Base-by-base conservation (phyloP, 345 rosid genomes). In the Cardiospermum halicacabum region DNA sequence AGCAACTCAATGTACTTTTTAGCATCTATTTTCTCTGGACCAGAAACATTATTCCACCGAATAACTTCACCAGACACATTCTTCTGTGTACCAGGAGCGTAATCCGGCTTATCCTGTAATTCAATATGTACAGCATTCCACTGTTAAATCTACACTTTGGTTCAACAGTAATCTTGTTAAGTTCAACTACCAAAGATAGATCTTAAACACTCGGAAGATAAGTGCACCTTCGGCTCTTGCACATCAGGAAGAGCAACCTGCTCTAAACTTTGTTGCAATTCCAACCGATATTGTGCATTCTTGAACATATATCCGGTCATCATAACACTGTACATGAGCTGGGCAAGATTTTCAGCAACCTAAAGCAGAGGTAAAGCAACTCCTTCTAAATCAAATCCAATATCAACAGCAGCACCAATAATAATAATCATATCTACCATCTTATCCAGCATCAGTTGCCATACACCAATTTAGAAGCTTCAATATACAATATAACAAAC, bases 321-420 rank as follows among this genome's bases (percentile, higher is more conserved):
- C 88, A 94, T 70, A 19, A 94, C 86, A 13, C 97, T 89, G 71
- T 88, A 89, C 99, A 94, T 91, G 34, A 94, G 84, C 80, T 94
- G 97, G 5, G 99, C 96, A 70, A 94, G 97, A 77, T 91, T 91
- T 72, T 94, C 99, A 63, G 97, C 97, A 60, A 94, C 97, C 99
- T 89, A 82, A 70, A 73, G 74, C 66, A 64, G 51, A 66, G 58
- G 58, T 13, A 24, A 62, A 45, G 54, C n/a, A 56, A 47, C 54
- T 48, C 1, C 9, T 34, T 34, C 39, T 5, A 53, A 54, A 50
- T 5, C 64, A 47, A 30, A 57, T 30, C 56, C 42, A 22, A 56
- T 18, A 18, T 21, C 24, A 68, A 64, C n/a, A 64, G 10, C 60
- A 59, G 55, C 45, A 26, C 2, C 43, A 60, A 6, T 47, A 58